Evolutionary conservation across 495 filamentous ascomycete species (phyloP).

Genomic region (Chaetomidium leptoderma): DNA sequence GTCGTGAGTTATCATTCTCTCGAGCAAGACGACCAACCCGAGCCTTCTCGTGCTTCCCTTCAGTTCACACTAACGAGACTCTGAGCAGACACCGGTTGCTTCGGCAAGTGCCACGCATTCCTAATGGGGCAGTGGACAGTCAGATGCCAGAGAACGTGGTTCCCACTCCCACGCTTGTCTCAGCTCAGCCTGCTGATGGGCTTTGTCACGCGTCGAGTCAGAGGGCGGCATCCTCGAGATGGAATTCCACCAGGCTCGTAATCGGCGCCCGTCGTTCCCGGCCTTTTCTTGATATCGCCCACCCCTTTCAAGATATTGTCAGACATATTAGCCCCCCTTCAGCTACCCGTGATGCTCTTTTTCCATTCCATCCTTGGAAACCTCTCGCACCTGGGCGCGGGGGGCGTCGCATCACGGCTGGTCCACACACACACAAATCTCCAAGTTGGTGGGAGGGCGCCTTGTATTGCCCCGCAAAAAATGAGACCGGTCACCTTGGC

Average conservation of each 20-base stretch:
- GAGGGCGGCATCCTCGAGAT: not conserved
- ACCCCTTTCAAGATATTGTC: not conserved
- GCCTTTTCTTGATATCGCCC: not conserved
- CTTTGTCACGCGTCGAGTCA: conserved; percentile 18
- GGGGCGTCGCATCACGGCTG: not conserved
- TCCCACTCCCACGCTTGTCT: conserved; percentile 10
- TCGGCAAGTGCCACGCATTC: conserved; percentile 6
- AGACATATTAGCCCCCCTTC: conserved; percentile 7
- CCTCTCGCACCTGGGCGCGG: conserved; percentile 7
- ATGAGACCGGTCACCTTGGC: conserved; percentile 19
- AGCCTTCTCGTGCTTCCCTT: not conserved
- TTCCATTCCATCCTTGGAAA: conserved; percentile 1
- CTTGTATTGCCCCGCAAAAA: conserved; percentile 24
- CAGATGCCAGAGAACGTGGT: conserved; percentile 6
- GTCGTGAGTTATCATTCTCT: conserved; percentile 4
- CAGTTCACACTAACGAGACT: not conserved
- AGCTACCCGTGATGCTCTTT: conserved; percentile 11
- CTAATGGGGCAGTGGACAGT: conserved; percentile 8
- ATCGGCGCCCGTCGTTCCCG: conserved; percentile 10
- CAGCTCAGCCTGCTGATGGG: conserved; percentile 18
- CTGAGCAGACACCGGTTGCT: not conserved
- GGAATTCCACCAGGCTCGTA: conserved; percentile 10
- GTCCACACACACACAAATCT: conserved; percentile 6
- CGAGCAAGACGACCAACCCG: not conserved
- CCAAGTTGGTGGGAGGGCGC: conserved; percentile 14